Evolutionary conservation across 768 basidiomycete species (phyloP).

Genomic region (Serendipita sp.): DNA sequence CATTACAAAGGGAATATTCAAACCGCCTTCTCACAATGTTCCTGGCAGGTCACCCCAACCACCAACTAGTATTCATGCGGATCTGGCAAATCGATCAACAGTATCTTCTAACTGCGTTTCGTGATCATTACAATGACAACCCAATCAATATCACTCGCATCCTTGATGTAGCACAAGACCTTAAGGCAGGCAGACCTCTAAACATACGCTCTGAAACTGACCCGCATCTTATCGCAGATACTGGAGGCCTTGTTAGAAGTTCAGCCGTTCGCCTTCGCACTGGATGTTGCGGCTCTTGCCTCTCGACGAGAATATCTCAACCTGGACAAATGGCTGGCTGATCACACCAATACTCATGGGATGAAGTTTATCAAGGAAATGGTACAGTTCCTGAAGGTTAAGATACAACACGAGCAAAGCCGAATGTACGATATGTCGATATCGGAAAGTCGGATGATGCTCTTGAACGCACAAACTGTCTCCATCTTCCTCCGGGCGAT

Average conservation of each 20-base stretch:
- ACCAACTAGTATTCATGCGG: constrained; percentile 92
- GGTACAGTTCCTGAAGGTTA: constrained; percentile 77
- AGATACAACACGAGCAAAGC: constrained; percentile 71
- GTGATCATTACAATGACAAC: constrained; percentile 82
- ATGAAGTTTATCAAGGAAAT: constrained; percentile 75
- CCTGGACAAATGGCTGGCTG: constrained; percentile 89
- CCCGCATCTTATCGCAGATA: constrained; percentile 33
- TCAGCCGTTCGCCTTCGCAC: constrained; percentile 71
- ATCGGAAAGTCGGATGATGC: constrained; percentile 65
- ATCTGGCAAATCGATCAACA: constrained; percentile 83
- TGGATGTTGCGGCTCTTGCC: constrained; percentile 88
- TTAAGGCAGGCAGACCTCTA: constrained; percentile 44
- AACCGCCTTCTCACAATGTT: constrained; percentile 77
- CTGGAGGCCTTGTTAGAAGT: constrained; percentile 84
- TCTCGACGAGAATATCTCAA: constrained; percentile 88
- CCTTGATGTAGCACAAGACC: constrained; percentile 84
- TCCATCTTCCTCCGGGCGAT: constrained; percentile 85
- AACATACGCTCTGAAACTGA: not conserved
- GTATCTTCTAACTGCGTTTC: constrained; percentile 74
- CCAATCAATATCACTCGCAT: constrained; percentile 89
- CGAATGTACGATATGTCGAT: constrained; percentile 53
- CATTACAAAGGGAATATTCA: constrained; percentile 74
- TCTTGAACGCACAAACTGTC: constrained; percentile 73
- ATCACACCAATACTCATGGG: constrained; percentile 68
- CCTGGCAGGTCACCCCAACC: constrained; percentile 80